Conservation (phyloP, 306 rosid species). For the Rosa rugosa region DNA sequence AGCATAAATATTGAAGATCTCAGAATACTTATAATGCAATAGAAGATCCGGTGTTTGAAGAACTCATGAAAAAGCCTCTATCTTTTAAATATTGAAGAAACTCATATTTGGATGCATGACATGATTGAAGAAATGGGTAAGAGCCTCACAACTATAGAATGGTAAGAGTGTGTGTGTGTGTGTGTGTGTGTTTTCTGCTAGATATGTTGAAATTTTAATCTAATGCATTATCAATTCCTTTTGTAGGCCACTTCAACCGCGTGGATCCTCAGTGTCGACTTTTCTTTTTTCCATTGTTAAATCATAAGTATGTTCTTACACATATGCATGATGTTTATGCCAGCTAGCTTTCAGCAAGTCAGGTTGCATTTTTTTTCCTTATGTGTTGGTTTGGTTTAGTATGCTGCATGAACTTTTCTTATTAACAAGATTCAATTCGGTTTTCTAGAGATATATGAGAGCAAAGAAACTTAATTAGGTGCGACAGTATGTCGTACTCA, state of each 20-base stretch:
- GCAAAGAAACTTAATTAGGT: too few relatives aligned
- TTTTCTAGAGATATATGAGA: too few relatives aligned
- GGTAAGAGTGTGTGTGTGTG: neutral
- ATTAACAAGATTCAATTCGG: too few relatives aligned
- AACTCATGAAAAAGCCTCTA: conserved; percentile 20
- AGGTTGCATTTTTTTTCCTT: too few relatives aligned
- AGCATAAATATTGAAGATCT: neutral
- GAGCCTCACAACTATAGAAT: neutral
- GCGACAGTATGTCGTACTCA: neutral
- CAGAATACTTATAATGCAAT: neutral
- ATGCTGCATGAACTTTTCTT: too few relatives aligned
- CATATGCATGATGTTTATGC: too few relatives aligned
- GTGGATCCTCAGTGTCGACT: neutral
- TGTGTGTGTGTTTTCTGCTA: neutral
- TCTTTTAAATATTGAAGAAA: neutral
- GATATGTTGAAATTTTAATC: neutral
- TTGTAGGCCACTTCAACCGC: neutral
- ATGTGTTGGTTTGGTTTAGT: too few relatives aligned
- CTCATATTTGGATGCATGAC: conserved; percentile 32
- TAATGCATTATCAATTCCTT: neutral
- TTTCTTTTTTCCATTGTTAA: neutral
- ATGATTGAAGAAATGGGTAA: conserved; percentile 37
- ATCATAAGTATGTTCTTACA: neutral
- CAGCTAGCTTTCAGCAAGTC: too few relatives aligned
- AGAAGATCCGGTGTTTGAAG: conserved; percentile 28